Evolutionary conservation across 257 asterid species (phyloP), one percentile per base, ranked within the genome.

Genomic region (Thymus mandschuricus): DNA sequence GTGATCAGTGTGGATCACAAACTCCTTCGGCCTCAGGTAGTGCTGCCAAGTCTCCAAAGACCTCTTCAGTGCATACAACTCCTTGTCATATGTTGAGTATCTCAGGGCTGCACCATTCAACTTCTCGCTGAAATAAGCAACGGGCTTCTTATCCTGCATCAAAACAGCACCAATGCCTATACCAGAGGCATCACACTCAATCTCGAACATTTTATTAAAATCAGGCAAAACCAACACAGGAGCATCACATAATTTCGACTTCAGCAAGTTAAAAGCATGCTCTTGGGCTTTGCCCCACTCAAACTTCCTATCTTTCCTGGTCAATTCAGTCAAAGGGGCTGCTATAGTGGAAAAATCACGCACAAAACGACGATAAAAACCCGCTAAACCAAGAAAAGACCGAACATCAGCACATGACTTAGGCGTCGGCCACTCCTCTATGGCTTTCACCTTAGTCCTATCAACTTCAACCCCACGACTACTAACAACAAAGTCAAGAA

Each of bases 221-320:
- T 46, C 15, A 11, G 52, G 13, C 50, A 46, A 11, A 46, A 46
- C 52, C 15, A 46, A 46, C 52, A 10, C 10, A 46, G 8, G 52
- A 46, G 50, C 52, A 46, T 46, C 11, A 46, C 52, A 46, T 12
- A 46, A 46, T n/a, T n/a, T n/a, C n/a, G n/a, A n/a, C n/a, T n/a
- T n/a, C n/a, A n/a, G n/a, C n/a, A n/a, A n/a, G n/a, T 46, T 46
- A 9, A 3, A 46, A 46, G 52, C 52, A 46, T 46, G 52, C 52
- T 46, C 52, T 46, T 46, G 52, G 52, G 52, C 52, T 46, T 46
- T 46, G 52, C 52, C 52, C 52, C 15, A 45, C 50, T 46, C 46
- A 41, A 41, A 41, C 46, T 41, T 41, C 9, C 46, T 41, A 41
- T 41, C 46, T 41, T 41, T 41, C 6, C 46, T 41, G 5, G 13